phyloP scores from a whole-genome alignment of 768 basidiomycete genomes.

The Russula lepida region DNA sequence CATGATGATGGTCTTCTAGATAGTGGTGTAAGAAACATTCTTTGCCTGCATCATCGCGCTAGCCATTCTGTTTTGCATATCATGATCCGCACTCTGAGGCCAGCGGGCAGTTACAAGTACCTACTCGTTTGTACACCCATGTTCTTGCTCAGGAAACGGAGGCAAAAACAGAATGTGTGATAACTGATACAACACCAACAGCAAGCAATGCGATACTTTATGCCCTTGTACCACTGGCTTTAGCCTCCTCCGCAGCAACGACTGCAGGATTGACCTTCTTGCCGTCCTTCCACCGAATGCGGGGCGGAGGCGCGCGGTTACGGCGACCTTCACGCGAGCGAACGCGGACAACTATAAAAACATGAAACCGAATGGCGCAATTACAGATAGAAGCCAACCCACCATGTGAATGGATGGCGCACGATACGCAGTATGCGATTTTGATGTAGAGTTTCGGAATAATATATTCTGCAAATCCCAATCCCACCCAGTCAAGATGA shows the following conservation, averaged over 20 bases:
- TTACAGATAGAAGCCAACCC: conserved; percentile 25
- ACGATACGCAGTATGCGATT: conserved; percentile 97
- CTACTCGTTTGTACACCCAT: not conserved
- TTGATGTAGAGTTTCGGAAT: conserved; percentile 98
- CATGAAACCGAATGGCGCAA: not conserved
- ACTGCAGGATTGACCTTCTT: conserved; percentile 97
- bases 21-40: conserved; percentile 32
- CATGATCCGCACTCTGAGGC: not conserved
- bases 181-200: conserved; percentile 19
- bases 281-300: conserved; percentile 90
- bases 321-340: conserved; percentile 92
- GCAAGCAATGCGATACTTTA: conserved; percentile 1
- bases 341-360: conserved; percentile 80
- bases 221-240: conserved; percentile 38
- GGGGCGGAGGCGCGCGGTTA: conserved; percentile 95
- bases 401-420: conserved; percentile 99
- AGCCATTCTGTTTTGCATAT: not conserved
- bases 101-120: not conserved
- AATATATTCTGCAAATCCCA: conserved; percentile 64
- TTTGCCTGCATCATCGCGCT: not conserved
- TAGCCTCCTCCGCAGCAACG: conserved; percentile 83
- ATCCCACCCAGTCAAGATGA: not conserved
- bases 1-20: conserved; percentile 34
- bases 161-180: conserved; percentile 3
- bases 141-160: not conserved